phyloP scores from a whole-genome alignment of 2,329 filamentous ascomycete species.

The Apiospora marii region DNA sequence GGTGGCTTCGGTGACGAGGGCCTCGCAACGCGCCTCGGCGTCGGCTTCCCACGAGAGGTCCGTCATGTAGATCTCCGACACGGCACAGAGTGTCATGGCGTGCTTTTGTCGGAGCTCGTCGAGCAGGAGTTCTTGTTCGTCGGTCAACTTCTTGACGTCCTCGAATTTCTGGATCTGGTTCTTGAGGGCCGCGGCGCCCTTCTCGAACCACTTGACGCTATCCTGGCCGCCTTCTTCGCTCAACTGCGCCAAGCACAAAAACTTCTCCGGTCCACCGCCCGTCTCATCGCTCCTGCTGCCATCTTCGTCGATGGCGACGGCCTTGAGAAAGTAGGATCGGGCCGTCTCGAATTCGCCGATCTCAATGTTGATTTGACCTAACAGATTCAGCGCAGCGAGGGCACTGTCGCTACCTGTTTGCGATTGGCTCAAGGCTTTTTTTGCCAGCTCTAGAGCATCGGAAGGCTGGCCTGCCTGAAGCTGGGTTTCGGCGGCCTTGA shows the following conservation, averaged over 20 bases:
- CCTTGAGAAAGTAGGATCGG: conserved; percentile 73
- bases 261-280: conserved; percentile 91
- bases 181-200: conserved; percentile 76
- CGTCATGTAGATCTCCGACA: conserved; percentile 98
- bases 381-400: conserved; percentile 74
- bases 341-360: conserved; percentile 82
- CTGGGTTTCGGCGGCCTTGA: conserved; percentile 43
- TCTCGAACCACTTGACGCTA: conserved; percentile 72
- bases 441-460: conserved; percentile 39
- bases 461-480: conserved; percentile 42
- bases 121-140: conserved; percentile 49
- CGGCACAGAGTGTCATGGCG: conserved; percentile 89
- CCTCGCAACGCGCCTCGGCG: conserved; percentile 87
- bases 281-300: conserved; percentile 73
- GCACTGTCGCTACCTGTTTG: conserved; percentile 53
- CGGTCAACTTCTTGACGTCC: conserved; percentile 48
- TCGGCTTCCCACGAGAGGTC: conserved; percentile 93
- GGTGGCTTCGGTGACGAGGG: conserved; percentile 88
- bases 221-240: conserved; percentile 74
- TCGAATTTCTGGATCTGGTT: conserved; percentile 72
- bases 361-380: conserved; percentile 85
- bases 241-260: conserved; percentile 92
- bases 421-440: conserved; percentile 41
- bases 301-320: conserved; percentile 78
- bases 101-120: conserved; percentile 81